Evolutionary conservation across 768 basidiomycete species (phyloP), one percentile per base, ranked within the genome.

Genomic region (Tephrocybe sp.): DNA sequence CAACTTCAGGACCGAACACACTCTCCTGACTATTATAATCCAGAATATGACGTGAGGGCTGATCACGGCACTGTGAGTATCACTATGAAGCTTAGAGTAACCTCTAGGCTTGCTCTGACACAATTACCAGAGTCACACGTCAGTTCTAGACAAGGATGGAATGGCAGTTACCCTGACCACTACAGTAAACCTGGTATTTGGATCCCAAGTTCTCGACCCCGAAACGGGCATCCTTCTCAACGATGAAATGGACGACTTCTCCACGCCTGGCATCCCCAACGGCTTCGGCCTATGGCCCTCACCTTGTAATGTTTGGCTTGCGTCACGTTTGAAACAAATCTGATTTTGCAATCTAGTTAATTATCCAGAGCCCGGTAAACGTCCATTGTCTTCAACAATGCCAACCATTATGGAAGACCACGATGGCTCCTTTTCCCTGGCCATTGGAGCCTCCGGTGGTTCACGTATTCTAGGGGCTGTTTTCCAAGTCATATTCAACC

Each of bases 201-300:
- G 95, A 13, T 94, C 91, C 2, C 80, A 77, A 49, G 89, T 98
- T 1, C 74, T 96, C 55, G 93, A 96, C 66, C 79, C 88, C 0
- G 78, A 83, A 44, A 97, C 94, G 0, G 95, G 96, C 0, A 77
- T 98, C 24, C 78, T 98, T 43, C 68, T 98, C 34, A 98, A 98
- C 60, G 84, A 98, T 60, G 91, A 96, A 80, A 90, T 92, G 89
- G 91, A 93, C 54, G 96, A 98, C 66, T 98, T 98, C 65, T 89
- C 92, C 9, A 85, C 74, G 1, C 95, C 94, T 1, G 92, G 89
- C 3, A 66, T 68, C n/a, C 80, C 91, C 5, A 96, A 97, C 58
- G 82, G 74, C 2, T 96, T 92, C 60, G 93, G 89, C 0, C 69
- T 95, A 39, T 83, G 72, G 69, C 87, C 92, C 15, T 91, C 88